Percentiles rank a stretch among this genome's conserved stretches.
phyloP scores from a whole-genome alignment of 176 grass and related monocot genomes.

The Poa annua region DNA sequence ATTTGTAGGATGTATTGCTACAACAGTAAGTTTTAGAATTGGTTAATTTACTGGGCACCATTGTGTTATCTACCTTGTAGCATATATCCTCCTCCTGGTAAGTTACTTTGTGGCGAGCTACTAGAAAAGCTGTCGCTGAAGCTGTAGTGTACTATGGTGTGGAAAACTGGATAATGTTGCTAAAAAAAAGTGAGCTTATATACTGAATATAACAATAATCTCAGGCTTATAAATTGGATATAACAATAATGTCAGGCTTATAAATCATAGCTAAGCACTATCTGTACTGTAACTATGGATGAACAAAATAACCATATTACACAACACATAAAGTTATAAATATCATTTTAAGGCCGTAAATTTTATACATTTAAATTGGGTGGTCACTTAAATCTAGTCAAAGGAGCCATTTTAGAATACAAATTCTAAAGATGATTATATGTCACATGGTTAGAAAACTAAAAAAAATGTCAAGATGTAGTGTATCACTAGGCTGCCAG shows the following conservation, averaged over 20 bases:
- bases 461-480: not conserved
- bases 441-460: not conserved
- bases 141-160: not conserved
- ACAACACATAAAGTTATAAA: not conserved
- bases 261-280: constrained; percentile 15
- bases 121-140: not conserved
- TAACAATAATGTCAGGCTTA: not conserved
- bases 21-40: not conserved
- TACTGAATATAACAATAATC: not conserved
- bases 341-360: not conserved
- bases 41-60: not conserved
- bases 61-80: constrained; percentile 8
- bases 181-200: not conserved
- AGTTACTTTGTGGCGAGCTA: not conserved
- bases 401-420: not conserved
- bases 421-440: not conserved
- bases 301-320: not conserved
- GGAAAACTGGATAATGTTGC: not conserved
- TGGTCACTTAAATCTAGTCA: not conserved
- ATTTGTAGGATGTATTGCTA: not conserved
- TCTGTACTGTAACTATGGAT: not conserved
- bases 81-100: not conserved
- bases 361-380: not conserved
- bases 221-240: not conserved
- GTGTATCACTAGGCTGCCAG: not conserved